phyloP scores from a whole-genome alignment of 169 alveolate species.

The Plasmodium yoelii region DNA sequence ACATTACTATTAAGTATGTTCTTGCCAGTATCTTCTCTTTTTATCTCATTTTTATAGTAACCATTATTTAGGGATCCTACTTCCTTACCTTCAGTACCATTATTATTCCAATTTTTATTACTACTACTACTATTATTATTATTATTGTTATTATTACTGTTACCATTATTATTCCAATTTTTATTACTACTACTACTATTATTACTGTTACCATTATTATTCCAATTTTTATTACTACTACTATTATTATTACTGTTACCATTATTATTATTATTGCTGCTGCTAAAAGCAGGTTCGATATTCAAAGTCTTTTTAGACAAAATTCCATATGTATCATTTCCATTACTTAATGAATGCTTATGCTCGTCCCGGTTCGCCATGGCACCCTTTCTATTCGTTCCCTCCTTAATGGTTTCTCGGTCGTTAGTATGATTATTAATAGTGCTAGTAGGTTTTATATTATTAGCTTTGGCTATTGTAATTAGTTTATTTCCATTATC shows the following conservation, averaged over 20 bases:
- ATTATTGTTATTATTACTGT: conserved; percentile 5
- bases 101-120: neutral
- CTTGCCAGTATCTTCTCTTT: too few relatives aligned
- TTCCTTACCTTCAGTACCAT: neutral
- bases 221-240: conserved; percentile 1
- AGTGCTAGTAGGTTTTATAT: too few relatives aligned
- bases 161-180: neutral
- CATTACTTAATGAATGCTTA: too few relatives aligned
- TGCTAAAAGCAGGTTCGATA: neutral
- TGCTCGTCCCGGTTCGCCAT: too few relatives aligned
- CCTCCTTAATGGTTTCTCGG: too few relatives aligned
- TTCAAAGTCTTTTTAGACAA: too few relatives aligned
- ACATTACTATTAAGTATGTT: too few relatives aligned
- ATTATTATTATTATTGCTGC: too few relatives aligned
- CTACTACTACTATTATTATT: conserved; percentile 7
- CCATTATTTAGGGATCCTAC: neutral
- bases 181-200: conserved; percentile 7
- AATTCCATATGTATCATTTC: too few relatives aligned
- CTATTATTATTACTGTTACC: conserved; percentile 8
- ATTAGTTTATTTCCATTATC: neutral
- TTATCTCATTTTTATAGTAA: neutral
- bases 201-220: neutral
- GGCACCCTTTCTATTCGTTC: too few relatives aligned
- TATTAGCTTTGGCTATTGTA: neutral
- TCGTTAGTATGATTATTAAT: too few relatives aligned